phyloP scores from a whole-genome alignment of 257 asterid species.

The Solanum bulbocastanum region DNA sequence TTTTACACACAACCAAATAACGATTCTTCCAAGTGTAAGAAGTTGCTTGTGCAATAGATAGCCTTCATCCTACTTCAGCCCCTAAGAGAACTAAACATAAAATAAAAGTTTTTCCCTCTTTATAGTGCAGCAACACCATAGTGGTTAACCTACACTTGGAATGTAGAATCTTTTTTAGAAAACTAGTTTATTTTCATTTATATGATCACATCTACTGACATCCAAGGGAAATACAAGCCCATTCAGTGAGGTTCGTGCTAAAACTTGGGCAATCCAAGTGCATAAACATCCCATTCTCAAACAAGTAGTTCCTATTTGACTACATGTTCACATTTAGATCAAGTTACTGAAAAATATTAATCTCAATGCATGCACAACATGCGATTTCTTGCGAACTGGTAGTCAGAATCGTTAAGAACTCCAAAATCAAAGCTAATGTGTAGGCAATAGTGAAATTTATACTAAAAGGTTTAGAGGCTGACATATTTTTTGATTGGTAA shows the following conservation, averaged over 20 bases:
- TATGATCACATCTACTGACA: not conserved
- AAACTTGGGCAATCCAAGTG: not conserved
- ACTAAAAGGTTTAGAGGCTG: not conserved
- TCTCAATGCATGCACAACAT: not conserved
- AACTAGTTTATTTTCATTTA: not conserved
- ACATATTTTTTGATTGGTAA: no score
- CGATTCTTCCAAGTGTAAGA: not conserved
- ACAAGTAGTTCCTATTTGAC: not conserved
- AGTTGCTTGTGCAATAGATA: not conserved
- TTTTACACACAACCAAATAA: no score
- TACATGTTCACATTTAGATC: not conserved
- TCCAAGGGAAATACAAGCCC: not conserved
- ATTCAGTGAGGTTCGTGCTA: not conserved
- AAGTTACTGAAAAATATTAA: not conserved
- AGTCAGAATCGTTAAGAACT: not conserved
- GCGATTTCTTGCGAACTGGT: not conserved
- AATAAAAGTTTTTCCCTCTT: not conserved
- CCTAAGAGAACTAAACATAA: not conserved
- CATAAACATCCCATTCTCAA: not conserved
- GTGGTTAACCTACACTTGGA: not conserved
- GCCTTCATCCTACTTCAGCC: not conserved
- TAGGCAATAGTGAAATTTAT: not conserved
- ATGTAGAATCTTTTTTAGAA: not conserved
- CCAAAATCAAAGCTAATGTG: not conserved
- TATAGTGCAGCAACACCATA: not conserved